Percentiles rank a stretch among this genome's conserved stretches.
Conservation (phyloP, 1,284 basidiomycete species). For the Vanrija sp. region DNA sequence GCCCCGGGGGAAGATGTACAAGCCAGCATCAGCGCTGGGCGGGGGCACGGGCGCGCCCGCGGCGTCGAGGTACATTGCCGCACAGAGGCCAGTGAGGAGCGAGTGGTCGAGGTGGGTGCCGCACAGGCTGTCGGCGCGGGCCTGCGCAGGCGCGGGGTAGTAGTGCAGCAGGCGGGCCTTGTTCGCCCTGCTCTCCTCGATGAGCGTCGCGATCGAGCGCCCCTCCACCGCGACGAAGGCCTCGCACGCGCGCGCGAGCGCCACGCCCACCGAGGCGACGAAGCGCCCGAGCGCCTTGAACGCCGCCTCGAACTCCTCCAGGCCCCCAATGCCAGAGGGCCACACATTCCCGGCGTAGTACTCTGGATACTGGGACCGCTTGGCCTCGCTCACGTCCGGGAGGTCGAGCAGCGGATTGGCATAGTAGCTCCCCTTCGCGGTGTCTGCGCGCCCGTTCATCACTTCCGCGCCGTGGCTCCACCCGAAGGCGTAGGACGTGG, state of each 20-base stretch:
- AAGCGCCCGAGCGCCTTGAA: constrained; percentile 75
- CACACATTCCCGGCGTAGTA: constrained; percentile 52
- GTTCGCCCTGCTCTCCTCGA: constrained; percentile 41
- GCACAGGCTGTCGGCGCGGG: constrained; percentile 68
- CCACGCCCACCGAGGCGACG: constrained; percentile 71
- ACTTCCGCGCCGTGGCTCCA: constrained; percentile 95
- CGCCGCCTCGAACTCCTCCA: constrained; percentile 73
- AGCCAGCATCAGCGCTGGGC: constrained; percentile 59
- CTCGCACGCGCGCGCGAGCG: constrained; percentile 79
- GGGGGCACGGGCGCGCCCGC: constrained; percentile 35
- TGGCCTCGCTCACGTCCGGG: constrained; percentile 58
- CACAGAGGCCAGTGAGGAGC: constrained; percentile 78
- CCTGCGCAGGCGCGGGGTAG: constrained; percentile 60
- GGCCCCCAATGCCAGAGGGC: constrained; percentile 59
- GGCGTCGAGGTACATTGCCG: constrained; percentile 68
- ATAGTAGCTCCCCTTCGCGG: constrained; percentile 85
- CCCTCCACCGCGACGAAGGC: constrained; percentile 53
- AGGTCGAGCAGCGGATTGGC: constrained; percentile 74
- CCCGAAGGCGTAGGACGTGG: constrained; percentile 59
- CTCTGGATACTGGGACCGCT: constrained; percentile 62
- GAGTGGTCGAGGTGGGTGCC: constrained; percentile 66
- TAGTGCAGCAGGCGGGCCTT: constrained; percentile 83
- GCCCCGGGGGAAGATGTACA: constrained; percentile 77
- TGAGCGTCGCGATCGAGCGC: constrained; percentile 40
- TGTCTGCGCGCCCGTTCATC: constrained; percentile 79